Evolutionary conservation across 202 grass and related monocot species (phyloP).

Genomic region (Bolboschoenoplectus hybrid): DNA sequence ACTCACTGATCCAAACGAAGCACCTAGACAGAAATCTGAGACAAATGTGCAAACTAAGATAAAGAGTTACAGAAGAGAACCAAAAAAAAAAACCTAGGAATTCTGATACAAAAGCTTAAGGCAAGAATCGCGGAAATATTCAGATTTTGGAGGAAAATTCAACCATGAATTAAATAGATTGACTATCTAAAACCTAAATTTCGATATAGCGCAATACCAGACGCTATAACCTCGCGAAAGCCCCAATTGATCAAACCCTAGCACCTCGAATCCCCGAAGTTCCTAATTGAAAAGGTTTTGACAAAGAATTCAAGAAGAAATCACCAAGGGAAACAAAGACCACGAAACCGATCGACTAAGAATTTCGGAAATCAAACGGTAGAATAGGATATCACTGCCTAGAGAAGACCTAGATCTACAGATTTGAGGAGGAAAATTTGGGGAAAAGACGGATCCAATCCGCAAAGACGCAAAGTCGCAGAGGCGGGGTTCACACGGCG

Average conservation of each 20-base stretch:
- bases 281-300: background rate
- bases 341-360: background rate
- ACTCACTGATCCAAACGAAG: background rate
- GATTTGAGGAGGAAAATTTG: background rate
- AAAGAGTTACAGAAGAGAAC: background rate
- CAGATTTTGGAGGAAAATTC: background rate
- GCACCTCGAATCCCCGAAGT: background rate
- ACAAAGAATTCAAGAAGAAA: background rate
- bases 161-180: background rate
- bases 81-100: constrained; percentile 2
- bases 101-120: background rate
- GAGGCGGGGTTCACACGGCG: background rate
- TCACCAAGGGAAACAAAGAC: background rate
- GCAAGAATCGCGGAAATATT: background rate
- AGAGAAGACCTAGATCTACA: constrained; percentile 12
- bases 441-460: background rate
- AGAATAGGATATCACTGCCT: background rate
- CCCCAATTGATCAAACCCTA: constrained; percentile 33
- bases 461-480: background rate
- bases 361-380: background rate
- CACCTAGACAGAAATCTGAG: background rate
- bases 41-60: constrained; percentile 3
- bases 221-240: background rate
- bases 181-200: constrained; percentile 29
- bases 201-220: background rate